phyloP scores from a whole-genome alignment of 179 eudicot species.

The Heliamphora pulchella region DNA sequence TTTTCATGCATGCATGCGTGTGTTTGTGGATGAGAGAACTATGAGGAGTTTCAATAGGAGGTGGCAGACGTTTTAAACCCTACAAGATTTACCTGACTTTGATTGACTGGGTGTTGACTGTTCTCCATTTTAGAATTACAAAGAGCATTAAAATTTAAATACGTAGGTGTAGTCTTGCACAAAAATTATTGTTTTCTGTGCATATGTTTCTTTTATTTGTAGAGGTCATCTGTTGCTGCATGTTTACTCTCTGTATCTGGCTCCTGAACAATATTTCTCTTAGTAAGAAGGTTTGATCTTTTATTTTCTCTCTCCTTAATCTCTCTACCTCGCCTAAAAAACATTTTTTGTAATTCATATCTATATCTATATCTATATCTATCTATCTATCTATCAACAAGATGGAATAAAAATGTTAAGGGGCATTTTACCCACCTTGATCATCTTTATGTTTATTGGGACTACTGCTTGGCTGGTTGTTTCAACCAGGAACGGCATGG shows the following conservation, averaged over 20 bases:
- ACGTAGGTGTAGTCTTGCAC: neutral
- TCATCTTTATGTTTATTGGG: neutral
- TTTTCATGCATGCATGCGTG: neutral
- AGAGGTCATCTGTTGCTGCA: neutral
- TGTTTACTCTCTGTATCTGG: neutral
- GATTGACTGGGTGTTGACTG: too few species aligned
- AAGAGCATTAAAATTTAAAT: neutral
- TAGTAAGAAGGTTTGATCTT: neutral
- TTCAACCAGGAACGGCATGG: too few species aligned
- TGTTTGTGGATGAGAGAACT: neutral
- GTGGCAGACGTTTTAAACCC: too few species aligned
- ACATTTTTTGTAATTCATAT: too few species aligned
- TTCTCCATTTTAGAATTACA: too few species aligned
- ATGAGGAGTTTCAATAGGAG: neutral
- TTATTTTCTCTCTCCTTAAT: neutral
- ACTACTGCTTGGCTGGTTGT: too few species aligned
- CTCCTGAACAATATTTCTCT: neutral
- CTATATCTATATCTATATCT: too few species aligned
- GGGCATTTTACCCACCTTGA: neutral
- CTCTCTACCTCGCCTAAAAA: neutral
- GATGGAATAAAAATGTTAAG: neutral
- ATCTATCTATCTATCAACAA: too few species aligned
- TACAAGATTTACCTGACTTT: too few species aligned
- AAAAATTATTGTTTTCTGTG: neutral
- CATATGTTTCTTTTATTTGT: neutral